These are phyloP conservation scores for Dictyostelium discoideum DNA, from an alignment of 78 protist species.

Conservation along the genomic window DNA sequence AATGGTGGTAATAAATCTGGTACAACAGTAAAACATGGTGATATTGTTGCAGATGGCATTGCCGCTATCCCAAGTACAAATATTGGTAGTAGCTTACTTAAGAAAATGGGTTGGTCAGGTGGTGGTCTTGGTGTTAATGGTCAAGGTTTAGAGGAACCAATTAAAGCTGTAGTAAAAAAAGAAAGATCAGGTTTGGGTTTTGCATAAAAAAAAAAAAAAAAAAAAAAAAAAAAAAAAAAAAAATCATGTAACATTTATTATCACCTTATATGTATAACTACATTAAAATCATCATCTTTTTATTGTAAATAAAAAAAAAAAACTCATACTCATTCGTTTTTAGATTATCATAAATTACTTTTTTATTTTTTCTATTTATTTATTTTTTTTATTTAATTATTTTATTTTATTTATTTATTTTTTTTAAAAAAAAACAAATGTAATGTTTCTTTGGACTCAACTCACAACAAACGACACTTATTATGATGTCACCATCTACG, in stretches of 20 bases:
- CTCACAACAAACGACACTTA: too few species aligned
- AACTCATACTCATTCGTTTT: not conserved
- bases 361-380: too few species aligned
- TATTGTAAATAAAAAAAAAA: not conserved
- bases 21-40: constrained; percentile 50
- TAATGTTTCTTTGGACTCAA: too few species aligned
- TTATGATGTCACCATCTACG: too few species aligned
- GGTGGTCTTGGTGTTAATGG: constrained; percentile 56
- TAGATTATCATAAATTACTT: not conserved
- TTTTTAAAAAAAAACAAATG: too few species aligned
- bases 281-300: not conserved
- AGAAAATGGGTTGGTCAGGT: constrained; percentile 70
- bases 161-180: constrained; percentile 43
- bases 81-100: constrained; percentile 29
- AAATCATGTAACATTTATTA: not conserved
- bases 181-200: constrained; percentile 56
- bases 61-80: constrained; percentile 15
- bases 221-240: not conserved
- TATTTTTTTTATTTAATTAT: too few species aligned
- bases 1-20: not conserved
- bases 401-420: too few species aligned
- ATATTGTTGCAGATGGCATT: constrained; percentile 31
- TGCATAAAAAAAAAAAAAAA: not conserved
- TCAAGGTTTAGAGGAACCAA: constrained; percentile 44
- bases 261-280: not conserved